These are phyloP conservation scores for Blastobotrys chiropterorum DNA, from an alignment of 805 yeast species.

Conservation along the genomic window DNA sequence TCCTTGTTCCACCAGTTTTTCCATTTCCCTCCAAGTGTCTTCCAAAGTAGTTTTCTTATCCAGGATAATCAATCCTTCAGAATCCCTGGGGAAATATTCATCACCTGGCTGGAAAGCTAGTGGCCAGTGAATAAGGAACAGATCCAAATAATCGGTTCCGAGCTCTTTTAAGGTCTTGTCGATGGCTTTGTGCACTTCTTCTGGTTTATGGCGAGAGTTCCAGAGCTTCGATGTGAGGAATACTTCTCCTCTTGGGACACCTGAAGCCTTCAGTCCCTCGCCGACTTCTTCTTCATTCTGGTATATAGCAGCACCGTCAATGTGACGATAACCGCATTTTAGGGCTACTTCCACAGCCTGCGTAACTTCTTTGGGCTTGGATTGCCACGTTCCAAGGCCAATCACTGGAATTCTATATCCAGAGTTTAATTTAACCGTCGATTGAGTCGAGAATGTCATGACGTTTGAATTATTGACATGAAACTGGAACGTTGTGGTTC, in stretches of 20 bases:
- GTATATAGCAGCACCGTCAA: conserved; percentile 56
- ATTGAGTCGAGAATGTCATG: neutral
- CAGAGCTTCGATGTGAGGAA: conserved; percentile 39
- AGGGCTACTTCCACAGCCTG: conserved; percentile 41
- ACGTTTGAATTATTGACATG: neutral
- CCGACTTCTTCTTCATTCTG: conserved; percentile 51
- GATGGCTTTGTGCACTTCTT: conserved; percentile 38
- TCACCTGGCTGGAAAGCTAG: conserved; percentile 33
- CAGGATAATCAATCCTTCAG: neutral
- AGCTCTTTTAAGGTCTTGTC: conserved; percentile 39
- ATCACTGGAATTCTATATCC: conserved; percentile 48
- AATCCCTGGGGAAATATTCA: neutral
- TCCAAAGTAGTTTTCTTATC: conserved; percentile 36
- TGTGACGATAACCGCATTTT: conserved; percentile 51
- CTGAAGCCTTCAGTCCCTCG: conserved; percentile 49
- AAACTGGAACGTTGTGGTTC: neutral
- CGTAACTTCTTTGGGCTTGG: conserved; percentile 31
- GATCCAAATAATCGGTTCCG: conserved; percentile 46
- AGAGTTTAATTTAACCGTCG: conserved; percentile 29
- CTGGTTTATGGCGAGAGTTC: conserved; percentile 32
- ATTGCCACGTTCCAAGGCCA: conserved; percentile 45
- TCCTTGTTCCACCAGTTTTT: conserved; percentile 48
- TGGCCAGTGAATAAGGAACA: conserved; percentile 52
- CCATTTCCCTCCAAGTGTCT: conserved; percentile 49
- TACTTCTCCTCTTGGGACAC: conserved; percentile 43